Conservation (phyloP, 805 yeast genomes). For the Phaffomyces antillensis region DNA sequence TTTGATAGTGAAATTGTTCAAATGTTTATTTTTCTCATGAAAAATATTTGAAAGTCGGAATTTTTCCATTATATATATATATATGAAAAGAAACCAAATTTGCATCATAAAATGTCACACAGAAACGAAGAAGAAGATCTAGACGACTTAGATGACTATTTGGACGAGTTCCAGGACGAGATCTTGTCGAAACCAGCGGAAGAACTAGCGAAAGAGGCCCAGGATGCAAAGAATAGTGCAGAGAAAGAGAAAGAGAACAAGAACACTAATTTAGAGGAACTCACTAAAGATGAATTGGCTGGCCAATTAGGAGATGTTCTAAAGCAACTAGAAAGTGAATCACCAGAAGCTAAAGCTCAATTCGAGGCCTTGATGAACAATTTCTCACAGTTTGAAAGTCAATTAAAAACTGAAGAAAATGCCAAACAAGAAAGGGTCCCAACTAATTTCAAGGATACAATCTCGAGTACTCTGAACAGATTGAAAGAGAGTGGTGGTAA, state of each 20-base stretch:
- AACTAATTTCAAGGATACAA: slow-evolving; percentile 57
- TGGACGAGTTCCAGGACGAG: slow-evolving; percentile 80
- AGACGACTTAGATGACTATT: slow-evolving; percentile 74
- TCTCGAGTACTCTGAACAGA: slow-evolving; percentile 73
- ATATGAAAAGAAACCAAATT: not conserved
- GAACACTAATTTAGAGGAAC: not conserved
- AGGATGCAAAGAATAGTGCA: slow-evolving; percentile 19
- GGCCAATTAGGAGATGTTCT: slow-evolving; percentile 23
- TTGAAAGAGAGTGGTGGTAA: slow-evolving; percentile 69
- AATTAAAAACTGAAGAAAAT: slow-evolving; percentile 2
- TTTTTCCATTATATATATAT: too few relatives aligned
- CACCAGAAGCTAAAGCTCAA: slow-evolving; percentile 45
- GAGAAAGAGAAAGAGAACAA: slow-evolving; percentile 1
- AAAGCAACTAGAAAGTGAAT: slow-evolving; percentile 32
- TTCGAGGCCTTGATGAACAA: slow-evolving; percentile 37
- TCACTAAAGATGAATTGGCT: slow-evolving; percentile 1
- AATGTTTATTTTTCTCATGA: too few relatives aligned
- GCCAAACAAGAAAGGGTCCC: slow-evolving; percentile 6
- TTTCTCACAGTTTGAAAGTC: slow-evolving; percentile 20
- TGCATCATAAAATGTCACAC: not conserved
- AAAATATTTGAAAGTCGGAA: too few relatives aligned
- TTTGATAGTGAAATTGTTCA: too few relatives aligned
- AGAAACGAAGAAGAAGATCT: slow-evolving; percentile 36
- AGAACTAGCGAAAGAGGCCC: slow-evolving; percentile 10
- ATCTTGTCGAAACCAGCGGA: slow-evolving; percentile 42